Evolutionary conservation across 345 rosid species (phyloP).

Genomic region (Eucalyptus erythrocorys): DNA sequence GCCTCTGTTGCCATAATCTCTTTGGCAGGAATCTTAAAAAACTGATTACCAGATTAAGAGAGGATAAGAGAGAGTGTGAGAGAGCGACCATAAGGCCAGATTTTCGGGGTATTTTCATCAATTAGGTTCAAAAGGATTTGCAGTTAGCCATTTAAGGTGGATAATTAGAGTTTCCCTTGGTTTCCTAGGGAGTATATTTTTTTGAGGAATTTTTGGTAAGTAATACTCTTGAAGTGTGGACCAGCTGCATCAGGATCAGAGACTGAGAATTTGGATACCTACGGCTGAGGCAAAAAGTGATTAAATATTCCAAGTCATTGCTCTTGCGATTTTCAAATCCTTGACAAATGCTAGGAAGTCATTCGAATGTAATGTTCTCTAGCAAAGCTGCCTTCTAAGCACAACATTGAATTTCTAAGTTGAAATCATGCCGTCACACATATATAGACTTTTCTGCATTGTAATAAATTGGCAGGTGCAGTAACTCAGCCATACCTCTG

Average conservation of each 20-base stretch:
- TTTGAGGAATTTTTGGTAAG: not conserved
- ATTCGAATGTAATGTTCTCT: not conserved
- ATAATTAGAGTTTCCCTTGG: not conserved
- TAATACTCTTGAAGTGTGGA: not conserved
- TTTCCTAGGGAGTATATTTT: not conserved
- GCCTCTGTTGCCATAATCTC: not conserved
- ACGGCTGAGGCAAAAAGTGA: not conserved
- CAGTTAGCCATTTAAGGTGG: not conserved
- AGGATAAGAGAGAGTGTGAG: not conserved
- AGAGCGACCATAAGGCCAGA: not conserved
- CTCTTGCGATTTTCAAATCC: not conserved
- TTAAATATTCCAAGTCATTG: not conserved
- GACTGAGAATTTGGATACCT: not conserved
- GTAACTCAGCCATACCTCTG: not conserved
- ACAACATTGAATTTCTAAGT: not conserved
- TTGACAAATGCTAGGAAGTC: not conserved
- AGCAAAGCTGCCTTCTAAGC: not conserved
- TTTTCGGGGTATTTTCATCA: not conserved
- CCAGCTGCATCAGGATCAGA: not conserved
- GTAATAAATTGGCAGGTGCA: not conserved
- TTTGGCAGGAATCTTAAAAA: not conserved
- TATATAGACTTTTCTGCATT: not conserved
- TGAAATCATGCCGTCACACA: not conserved
- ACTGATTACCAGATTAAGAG: not conserved
- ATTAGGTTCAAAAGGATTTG: not conserved